Base-by-base conservation (phyloP, 1,284 basidiomycete genomes). In the Laetiporus sulphureus region DNA sequence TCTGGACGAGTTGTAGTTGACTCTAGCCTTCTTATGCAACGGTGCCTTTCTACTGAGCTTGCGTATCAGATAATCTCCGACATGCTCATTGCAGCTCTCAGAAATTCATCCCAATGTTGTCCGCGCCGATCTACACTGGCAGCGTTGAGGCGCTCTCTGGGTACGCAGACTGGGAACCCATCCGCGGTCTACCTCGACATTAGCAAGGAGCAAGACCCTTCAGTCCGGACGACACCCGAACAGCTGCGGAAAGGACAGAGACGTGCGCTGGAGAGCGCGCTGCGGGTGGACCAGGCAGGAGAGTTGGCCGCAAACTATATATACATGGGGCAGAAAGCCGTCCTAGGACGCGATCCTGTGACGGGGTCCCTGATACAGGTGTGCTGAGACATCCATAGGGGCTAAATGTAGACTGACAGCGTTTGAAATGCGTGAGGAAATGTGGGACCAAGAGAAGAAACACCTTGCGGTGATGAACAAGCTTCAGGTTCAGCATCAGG, bases 401-500 rank as follows among this genome's bases (percentile, higher is more conserved):
- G 32, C 19, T 16, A n/a, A n/a, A n/a, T n/a, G n/a, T n/a, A n/a
- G n/a, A 12, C 23, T 20, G 23, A 37, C 15, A 15, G 29, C 30
- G 21, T 23, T 41, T 33, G 19, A 38, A 16, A 20, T 25, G 16
- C 10, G 23, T 5, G 47, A 95, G 88, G 83, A 88, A 49, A 98
- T 98, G 94, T 97, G 92, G 92, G 80, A 91, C 36, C 92, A 91
- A 58, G 94, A 98, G 66, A 90, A 89, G 66, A 91, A 91, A 63
- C 94, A 98, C 63, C 70, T 97, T 11, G 61, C 69, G 0, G 89
- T 93, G 22, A 90, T 95, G 78, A 77, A 92, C 53, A 83, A 80
- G 50, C 65, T 98, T 22, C 83, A 90, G 48, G 59, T 75, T 2
- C 92, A 98, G 60, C 91, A 97, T 60, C 72, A 71, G 12, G 75